Evolutionary conservation across 2,329 filamentous ascomycete species (phyloP).

Genomic region (Clonostachys solani): DNA sequence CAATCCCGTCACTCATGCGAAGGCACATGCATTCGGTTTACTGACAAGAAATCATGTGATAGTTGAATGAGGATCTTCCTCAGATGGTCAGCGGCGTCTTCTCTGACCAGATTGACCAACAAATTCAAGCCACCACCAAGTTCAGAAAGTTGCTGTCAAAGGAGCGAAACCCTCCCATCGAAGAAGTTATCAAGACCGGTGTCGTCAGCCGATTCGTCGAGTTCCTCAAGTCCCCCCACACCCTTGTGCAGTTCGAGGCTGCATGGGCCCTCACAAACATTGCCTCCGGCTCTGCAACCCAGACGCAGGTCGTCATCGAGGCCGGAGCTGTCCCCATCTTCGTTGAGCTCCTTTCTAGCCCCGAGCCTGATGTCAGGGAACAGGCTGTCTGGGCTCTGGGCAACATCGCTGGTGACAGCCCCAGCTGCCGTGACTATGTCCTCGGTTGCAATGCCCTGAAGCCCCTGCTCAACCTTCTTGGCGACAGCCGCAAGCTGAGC

Average conservation of each 20-base stretch:
- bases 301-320: conserved; percentile 98
- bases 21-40: no score
- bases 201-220: conserved; percentile 97
- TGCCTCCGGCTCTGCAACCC: conserved; percentile 91
- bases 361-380: conserved; percentile 95
- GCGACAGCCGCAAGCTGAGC: conserved; percentile 97
- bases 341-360: conserved; percentile 90
- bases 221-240: conserved; percentile 96
- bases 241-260: conserved; percentile 96
- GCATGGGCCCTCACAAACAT: conserved; percentile 99
- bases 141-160: conserved; percentile 98
- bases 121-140: conserved; percentile 96
- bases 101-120: conserved; percentile 95
- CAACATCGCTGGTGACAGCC: conserved; percentile 98
- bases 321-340: conserved; percentile 98
- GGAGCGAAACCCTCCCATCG: conserved; percentile 97
- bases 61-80: conserved; percentile 97
- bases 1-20: no score
- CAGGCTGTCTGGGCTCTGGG: conserved; percentile 98
- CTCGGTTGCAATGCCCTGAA: conserved; percentile 86
- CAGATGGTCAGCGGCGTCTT: conserved; percentile 98
- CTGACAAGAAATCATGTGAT: background rate
- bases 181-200: conserved; percentile 98
- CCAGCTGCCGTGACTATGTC: conserved; percentile 95
- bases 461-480: conserved; percentile 82